Evolutionary conservation across 306 rosid species (phyloP).

Genomic region (Macrotyloma uniflorum): DNA sequence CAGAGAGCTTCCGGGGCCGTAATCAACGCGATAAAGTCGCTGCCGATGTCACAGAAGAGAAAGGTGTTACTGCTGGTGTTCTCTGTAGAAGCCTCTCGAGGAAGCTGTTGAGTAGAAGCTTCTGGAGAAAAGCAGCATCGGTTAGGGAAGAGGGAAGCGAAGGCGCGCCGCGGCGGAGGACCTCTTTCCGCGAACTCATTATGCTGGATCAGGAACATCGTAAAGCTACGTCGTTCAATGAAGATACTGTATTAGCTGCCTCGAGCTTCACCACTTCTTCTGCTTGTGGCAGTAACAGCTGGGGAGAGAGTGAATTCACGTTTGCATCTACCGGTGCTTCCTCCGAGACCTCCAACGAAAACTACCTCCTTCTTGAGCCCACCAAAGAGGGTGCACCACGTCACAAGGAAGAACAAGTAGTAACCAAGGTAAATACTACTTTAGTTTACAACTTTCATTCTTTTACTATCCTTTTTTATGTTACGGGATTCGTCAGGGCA

Average conservation of each 20-base stretch:
- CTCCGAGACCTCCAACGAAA: slow-evolving; percentile 15
- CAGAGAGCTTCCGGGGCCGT: slow-evolving; percentile 66
- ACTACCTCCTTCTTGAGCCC: neutral
- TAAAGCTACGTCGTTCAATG: slow-evolving; percentile 34
- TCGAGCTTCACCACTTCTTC: slow-evolving; percentile 2
- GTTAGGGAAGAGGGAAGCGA: slow-evolving; percentile 25
- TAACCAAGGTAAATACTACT: slow-evolving; percentile 12
- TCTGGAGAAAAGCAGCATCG: slow-evolving; percentile 43
- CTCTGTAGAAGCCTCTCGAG: slow-evolving; percentile 56
- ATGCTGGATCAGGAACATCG: slow-evolving; percentile 19
- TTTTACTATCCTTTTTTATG: neutral
- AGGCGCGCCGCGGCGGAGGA: slow-evolving; percentile 12
- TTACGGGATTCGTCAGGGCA: too few relatives aligned
- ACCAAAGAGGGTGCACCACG: neutral
- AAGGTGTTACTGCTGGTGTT: neutral
- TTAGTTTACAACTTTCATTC: neutral
- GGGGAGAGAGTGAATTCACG: slow-evolving; percentile 68
- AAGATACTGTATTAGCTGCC: neutral
- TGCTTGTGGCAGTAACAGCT: slow-evolving; percentile 43
- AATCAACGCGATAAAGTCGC: slow-evolving; percentile 54
- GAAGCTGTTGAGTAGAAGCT: slow-evolving; percentile 56
- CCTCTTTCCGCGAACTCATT: slow-evolving; percentile 39
- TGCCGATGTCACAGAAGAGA: slow-evolving; percentile 42
- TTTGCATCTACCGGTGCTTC: slow-evolving; percentile 25
- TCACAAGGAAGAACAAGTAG: neutral